Base-by-base conservation (phyloP, 176 grass and related monocot species). In the Avena atlantica region DNA sequence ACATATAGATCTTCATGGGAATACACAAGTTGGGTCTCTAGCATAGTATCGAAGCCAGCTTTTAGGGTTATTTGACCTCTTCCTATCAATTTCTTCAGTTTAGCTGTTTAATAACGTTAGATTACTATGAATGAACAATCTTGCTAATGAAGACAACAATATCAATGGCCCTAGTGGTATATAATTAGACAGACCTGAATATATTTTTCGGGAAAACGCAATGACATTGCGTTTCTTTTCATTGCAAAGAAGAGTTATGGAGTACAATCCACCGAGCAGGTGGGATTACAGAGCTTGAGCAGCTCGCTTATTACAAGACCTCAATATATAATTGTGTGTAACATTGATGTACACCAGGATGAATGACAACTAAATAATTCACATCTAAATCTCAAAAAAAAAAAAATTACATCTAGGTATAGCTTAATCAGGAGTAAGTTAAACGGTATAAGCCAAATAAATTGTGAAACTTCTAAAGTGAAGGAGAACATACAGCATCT, bases 401-500 rank as follows among this genome's bases (percentile, higher is more conserved):
- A 42, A 79, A 31, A 76, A 16, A 57, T 84, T 9, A 82, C 23
- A 56, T 25, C 45, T 1, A 73, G 56, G 51, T 62, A 70, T 4
- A 86, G 55, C 27, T 76, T 89, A 66, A 16, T 27, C 49, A 25
- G 2, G 4, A 44, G 13, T 79, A 20, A 62, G 62, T 37, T 65
- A 25, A 80, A 64, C 65, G 31, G n/a, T 60, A 77, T 27, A 82
- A 68, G 82, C 9, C 20, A 49, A 70, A 86, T 70, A 37, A 12
- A 64, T 85, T 47, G 31, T 79, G 25, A 24, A 58, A 69, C 49
- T 70, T 21, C 53, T 71, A 83, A 83, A 77, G 78, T 72, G 52
- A 82, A 74, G 52, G 83, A 69, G 66, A 91, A 90, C 87, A 81
- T 91, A 98, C 95, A 84, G 93, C 95, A 93, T 98, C 95, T 85